These are phyloP conservation scores for Phalaenopsis aphrodite DNA, from an alignment of 106 monocot species.

Conservation along the genomic window DNA sequence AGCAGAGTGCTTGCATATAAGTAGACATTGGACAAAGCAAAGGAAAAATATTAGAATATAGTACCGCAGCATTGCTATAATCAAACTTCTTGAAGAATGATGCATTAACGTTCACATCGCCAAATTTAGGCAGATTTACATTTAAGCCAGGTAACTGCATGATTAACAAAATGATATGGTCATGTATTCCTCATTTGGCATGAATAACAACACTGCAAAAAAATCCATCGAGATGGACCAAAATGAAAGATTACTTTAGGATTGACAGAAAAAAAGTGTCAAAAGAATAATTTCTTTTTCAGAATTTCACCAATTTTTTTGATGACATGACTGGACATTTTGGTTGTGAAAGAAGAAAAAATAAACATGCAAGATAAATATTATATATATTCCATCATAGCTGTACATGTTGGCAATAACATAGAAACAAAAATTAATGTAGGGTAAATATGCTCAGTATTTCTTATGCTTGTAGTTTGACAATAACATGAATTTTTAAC, in stretches of 20 bases:
- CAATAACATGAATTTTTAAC: no score
- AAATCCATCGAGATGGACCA: background rate
- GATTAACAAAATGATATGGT: background rate
- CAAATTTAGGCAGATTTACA: conserved; percentile 48
- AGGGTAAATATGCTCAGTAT: background rate
- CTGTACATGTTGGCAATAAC: background rate
- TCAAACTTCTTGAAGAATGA: conserved; percentile 94
- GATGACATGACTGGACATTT: background rate
- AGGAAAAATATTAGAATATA: background rate
- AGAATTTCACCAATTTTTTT: background rate
- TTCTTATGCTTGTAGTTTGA: background rate
- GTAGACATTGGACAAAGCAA: background rate
- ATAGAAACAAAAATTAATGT: background rate
- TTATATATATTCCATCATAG: no score
- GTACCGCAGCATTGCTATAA: conserved; percentile 70
- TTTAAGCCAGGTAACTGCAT: conserved; percentile 81
- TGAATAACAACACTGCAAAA: background rate
- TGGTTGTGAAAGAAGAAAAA: background rate
- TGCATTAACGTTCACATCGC: conserved; percentile 52
- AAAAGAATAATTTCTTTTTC: background rate
- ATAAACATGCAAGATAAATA: background rate
- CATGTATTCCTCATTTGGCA: conserved; percentile 1
- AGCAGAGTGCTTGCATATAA: background rate
- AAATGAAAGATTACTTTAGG: background rate
- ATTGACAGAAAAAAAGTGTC: background rate